Evolutionary conservation across 306 rosid species (phyloP).

Genomic region (Myrica gale): DNA sequence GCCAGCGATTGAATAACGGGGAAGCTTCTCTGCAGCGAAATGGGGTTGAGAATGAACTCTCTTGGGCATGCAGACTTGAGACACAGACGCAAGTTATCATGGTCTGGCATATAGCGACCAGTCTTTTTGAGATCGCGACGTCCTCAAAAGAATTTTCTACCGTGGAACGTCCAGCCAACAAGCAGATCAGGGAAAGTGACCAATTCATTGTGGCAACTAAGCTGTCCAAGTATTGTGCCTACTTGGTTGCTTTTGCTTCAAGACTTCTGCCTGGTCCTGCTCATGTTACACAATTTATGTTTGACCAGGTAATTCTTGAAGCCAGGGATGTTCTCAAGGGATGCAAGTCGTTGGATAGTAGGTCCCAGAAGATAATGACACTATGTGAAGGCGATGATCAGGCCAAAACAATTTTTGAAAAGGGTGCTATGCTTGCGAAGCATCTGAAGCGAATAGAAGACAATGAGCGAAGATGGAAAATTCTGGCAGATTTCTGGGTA

Average conservation of each 20-base stretch:
- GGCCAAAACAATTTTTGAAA: not conserved
- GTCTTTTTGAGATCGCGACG: too few species aligned
- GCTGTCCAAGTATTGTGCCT: too few species aligned
- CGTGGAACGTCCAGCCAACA: too few species aligned
- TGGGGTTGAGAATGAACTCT: not conserved
- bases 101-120: too few species aligned
- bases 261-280: not conserved
- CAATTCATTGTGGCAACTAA: too few species aligned
- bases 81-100: not conserved
- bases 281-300: not conserved
- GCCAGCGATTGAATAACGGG: not conserved
- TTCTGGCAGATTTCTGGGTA: not conserved
- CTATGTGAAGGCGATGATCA: not conserved
- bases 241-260: not conserved
- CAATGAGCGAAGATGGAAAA: not conserved
- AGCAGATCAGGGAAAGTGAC: too few species aligned
- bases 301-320: not conserved
- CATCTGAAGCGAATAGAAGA: not conserved
- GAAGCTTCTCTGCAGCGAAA: not conserved
- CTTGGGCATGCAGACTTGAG: slow-evolving; percentile 1
- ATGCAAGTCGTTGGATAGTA: not conserved
- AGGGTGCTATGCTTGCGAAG: not conserved
- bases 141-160: too few species aligned
- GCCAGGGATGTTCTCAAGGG: not conserved
- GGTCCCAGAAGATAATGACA: not conserved